phyloP scores from a whole-genome alignment of 148 eudicot genomes.

The Rhododendron mucronatum region DNA sequence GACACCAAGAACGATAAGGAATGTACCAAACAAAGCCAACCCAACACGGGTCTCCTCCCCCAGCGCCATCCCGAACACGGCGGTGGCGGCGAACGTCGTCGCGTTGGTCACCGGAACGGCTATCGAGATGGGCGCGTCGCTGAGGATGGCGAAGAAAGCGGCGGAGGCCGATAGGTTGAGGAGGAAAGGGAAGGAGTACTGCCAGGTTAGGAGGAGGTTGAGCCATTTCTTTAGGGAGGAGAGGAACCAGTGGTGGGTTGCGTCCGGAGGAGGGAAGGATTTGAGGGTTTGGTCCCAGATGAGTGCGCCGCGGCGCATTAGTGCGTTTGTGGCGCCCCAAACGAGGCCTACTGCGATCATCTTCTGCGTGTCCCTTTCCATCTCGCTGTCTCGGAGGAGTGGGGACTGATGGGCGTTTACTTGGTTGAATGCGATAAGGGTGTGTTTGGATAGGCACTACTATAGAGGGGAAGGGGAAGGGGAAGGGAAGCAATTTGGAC shows the following conservation, averaged over 20 bases:
- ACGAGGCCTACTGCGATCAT: constrained; percentile 79
- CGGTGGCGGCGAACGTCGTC: constrained; percentile 77
- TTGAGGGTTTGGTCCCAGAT: constrained; percentile 51
- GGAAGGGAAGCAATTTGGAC: too few species aligned
- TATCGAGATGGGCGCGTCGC: constrained; percentile 56
- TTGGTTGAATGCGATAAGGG: background rate
- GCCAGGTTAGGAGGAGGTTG: constrained; percentile 53
- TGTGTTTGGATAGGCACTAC: background rate
- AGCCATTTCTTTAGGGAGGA: constrained; percentile 43
- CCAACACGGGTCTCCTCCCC: constrained; percentile 26
- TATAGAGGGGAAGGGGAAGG: background rate
- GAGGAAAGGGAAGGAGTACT: constrained; percentile 63
- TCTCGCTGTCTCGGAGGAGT: background rate
- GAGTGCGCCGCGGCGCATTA: constrained; percentile 65
- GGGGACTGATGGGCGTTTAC: background rate
- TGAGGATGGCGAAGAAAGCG: constrained; percentile 64
- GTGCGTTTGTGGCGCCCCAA: constrained; percentile 79
- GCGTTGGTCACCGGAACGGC: constrained; percentile 96
- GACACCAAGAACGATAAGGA: constrained; percentile 62
- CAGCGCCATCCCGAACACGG: constrained; percentile 54
- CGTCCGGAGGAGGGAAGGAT: constrained; percentile 24
- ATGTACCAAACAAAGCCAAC: constrained; percentile 61
- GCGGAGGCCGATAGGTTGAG: constrained; percentile 77
- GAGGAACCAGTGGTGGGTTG: constrained; percentile 15
- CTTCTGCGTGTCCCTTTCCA: constrained; percentile 51